Evolutionary conservation across 805 yeast species (phyloP).

Genomic region (Candida nemodendra): DNA sequence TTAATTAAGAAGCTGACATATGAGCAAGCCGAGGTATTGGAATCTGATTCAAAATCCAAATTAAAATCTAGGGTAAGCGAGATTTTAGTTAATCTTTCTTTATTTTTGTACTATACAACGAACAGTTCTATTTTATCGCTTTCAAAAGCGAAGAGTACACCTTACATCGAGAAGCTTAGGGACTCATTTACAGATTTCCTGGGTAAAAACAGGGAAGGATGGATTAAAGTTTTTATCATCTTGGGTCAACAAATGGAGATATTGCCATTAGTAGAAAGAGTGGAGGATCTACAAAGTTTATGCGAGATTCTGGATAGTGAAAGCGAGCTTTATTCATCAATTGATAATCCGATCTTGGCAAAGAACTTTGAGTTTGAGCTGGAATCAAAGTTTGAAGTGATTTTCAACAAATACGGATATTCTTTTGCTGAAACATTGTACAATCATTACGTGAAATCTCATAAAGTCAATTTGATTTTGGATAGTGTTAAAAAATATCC

Average conservation of each 20-base stretch:
- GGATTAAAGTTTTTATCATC: constrained; percentile 62
- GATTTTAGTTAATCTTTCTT: constrained; percentile 20
- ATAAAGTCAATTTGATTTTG: constrained; percentile 53
- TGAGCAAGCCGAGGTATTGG: constrained; percentile 14
- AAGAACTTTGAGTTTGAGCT: constrained; percentile 22
- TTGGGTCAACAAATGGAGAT: constrained; percentile 53
- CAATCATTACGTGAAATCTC: constrained; percentile 51
- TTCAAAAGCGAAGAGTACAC: neutral
- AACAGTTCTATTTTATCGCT: constrained; percentile 2
- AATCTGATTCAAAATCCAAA: constrained; percentile 11
- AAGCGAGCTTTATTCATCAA: constrained; percentile 35
- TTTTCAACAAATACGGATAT: constrained; percentile 62
- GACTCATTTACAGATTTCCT: constrained; percentile 11
- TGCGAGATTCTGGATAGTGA: constrained; percentile 51
- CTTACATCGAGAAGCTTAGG: constrained; percentile 1
- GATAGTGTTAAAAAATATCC: constrained; percentile 55
- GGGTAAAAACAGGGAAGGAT: constrained; percentile 32
- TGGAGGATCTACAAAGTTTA: constrained; percentile 63
- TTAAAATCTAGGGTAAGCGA: constrained; percentile 15
- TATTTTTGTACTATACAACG: constrained; percentile 24
- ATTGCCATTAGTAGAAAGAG: constrained; percentile 59
- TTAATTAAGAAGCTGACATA: constrained; percentile 16
- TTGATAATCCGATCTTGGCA: constrained; percentile 29
- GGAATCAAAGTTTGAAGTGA: constrained; percentile 39
- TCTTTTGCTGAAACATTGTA: constrained; percentile 67